Base-by-base conservation (phyloP, 805 yeast species). In the Lachancea waltii region DNA sequence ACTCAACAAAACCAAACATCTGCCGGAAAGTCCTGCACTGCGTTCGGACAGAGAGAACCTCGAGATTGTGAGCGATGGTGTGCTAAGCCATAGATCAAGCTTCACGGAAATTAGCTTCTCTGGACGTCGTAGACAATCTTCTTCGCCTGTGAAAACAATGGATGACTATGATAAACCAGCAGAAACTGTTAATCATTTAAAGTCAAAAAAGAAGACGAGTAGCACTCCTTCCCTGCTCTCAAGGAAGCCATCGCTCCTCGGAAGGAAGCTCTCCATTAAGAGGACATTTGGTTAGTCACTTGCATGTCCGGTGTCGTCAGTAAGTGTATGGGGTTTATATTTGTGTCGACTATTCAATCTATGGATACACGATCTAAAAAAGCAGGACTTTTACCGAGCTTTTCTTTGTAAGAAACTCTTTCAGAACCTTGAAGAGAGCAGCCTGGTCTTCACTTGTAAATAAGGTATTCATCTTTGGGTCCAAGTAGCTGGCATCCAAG, bases 1-100 rank as follows among this genome's bases (percentile, higher is more conserved):
- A 29, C 57, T 73, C 23, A 69, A 83, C 2, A 79, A 73, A 44
- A 60, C 70, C 1, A 79, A 68, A 44, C 46, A 48, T 15, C 59
- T 85, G 26, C 66, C 74, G 0, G 47, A 54, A 6, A 77, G 83
- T 29, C 72, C 76, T 0, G 78, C 75, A 0, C 54, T 73, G 25
- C 64, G 63, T 31, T 33, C 43, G 3, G 44, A 48, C 11, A 54
- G 51, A 33, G 46, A 36, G 2, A 16, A 21, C 6, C 17, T 54
- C 13, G 38, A 43, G 14, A 45, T 57, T 42, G n/a, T 49, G 13
- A n/a, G 39, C 6, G 45, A 41, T 17, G 28, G 34, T 14, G n/a
- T 43, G 6, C 38, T 41, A 10, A 33, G 45, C 28, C 29, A 35
- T 13, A 42, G 44, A 14, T 44, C 50, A 7, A 23, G 30, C 20